phyloP scores from a whole-genome alignment of 2,329 filamentous ascomycete species.

The Grosmannia huntii region DNA sequence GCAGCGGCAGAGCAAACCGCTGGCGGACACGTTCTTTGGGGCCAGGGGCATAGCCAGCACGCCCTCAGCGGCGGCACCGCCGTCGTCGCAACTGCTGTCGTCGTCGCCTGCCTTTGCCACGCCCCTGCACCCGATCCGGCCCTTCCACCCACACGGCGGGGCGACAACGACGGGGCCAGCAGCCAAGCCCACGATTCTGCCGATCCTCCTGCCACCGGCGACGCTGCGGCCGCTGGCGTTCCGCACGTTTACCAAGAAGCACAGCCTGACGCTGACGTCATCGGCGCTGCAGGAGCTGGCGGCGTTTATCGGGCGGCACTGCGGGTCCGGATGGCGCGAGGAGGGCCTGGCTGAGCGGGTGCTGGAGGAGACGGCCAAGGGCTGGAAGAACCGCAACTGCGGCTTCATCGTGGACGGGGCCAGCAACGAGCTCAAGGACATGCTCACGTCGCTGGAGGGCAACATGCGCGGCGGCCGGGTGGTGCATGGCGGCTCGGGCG shows the following conservation, averaged over 20 bases:
- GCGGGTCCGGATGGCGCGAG: constrained; percentile 92
- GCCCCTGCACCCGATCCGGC: constrained; percentile 64
- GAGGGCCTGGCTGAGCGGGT: constrained; percentile 87
- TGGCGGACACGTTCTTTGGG: constrained; percentile 26
- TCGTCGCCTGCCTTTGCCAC: constrained; percentile 87
- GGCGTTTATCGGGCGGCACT: constrained; percentile 82
- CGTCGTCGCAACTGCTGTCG: constrained; percentile 58
- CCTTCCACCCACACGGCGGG: constrained; percentile 30
- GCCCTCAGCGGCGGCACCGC: constrained; percentile 10
- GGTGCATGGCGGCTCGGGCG: constrained; percentile 26
- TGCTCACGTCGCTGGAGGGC: constrained; percentile 72
- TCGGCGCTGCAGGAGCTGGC: constrained; percentile 76
- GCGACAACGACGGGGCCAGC: constrained; percentile 57
- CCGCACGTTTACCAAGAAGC: constrained; percentile 92
- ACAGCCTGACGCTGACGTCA: constrained; percentile 84
- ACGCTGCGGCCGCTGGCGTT: constrained; percentile 86
- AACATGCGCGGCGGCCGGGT: constrained; percentile 80
- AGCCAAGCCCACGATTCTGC: constrained; percentile 51
- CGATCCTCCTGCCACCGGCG: constrained; percentile 77
- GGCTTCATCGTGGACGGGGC: constrained; percentile 83
- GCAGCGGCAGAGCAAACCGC: constrained; percentile 17
- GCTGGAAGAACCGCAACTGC: constrained; percentile 82
- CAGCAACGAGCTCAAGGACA: constrained; percentile 62
- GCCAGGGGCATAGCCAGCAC: constrained; percentile 16
- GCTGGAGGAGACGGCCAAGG: constrained; percentile 78